phyloP scores from a whole-genome alignment of 176 grass and related monocot genomes.

The Eleusine indica region DNA sequence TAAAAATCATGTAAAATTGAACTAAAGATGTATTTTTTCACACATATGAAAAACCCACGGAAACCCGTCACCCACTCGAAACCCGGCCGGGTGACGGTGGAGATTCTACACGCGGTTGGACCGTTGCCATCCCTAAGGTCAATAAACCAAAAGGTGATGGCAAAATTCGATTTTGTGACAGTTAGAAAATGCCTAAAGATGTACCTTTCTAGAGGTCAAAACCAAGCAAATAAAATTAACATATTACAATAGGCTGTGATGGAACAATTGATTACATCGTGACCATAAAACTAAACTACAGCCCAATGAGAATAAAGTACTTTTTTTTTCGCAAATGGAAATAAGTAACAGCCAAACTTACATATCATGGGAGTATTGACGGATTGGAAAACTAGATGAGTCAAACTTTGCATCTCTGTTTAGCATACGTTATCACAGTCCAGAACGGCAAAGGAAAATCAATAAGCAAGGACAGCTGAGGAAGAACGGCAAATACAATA shows the following conservation, averaged over 20 bases:
- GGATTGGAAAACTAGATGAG: too few relatives aligned
- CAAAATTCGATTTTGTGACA: slow-evolving; percentile 17
- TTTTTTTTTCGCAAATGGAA: not conserved
- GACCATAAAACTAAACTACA: not conserved
- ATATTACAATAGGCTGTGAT: not conserved
- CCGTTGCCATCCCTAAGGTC: not conserved
- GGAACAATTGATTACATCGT: not conserved
- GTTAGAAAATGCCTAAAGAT: not conserved
- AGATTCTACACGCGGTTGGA: too few relatives aligned
- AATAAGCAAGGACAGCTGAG: not conserved
- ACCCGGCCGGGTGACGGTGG: too few relatives aligned
- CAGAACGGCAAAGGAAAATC: not conserved
- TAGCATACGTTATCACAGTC: too few relatives aligned
- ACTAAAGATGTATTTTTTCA: too few relatives aligned
- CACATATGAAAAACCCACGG: too few relatives aligned
- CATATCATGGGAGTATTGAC: not conserved
- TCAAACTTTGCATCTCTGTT: not conserved
- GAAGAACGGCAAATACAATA: not conserved
- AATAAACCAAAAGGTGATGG: slow-evolving; percentile 10
- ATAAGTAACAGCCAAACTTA: not conserved
- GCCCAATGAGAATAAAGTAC: not conserved
- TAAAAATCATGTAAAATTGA: too few relatives aligned
- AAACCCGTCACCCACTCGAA: too few relatives aligned
- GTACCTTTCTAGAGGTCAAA: not conserved
- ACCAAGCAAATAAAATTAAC: not conserved